These are phyloP conservation scores for Termitomyces sp. DNA, from an alignment of 768 basidiomycete species.

Conservation along the genomic window DNA sequence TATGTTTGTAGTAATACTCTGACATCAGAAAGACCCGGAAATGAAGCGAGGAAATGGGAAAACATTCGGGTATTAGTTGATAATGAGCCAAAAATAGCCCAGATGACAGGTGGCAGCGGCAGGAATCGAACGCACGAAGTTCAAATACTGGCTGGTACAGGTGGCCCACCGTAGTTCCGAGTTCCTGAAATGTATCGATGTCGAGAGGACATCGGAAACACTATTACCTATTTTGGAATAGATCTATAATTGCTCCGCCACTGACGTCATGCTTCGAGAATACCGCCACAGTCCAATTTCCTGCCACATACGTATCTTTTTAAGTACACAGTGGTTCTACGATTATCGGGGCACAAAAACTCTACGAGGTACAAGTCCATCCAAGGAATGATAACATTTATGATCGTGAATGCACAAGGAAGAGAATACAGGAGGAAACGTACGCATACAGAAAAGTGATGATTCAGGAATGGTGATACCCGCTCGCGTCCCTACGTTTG, in stretches of 20 bases:
- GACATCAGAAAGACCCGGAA: too few species aligned
- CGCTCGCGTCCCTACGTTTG: background rate
- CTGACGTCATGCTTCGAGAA: background rate
- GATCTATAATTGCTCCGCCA: background rate
- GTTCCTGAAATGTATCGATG: too few species aligned
- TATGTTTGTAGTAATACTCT: too few species aligned
- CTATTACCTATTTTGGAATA: background rate
- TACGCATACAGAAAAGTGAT: background rate
- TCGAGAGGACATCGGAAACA: too few species aligned
- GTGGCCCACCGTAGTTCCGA: too few species aligned
- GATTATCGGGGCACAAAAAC: background rate
- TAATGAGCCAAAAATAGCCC: too few species aligned
- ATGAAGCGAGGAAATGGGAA: too few species aligned
- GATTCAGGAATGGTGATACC: background rate
- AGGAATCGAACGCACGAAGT: too few species aligned
- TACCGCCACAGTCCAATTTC: background rate
- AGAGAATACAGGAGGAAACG: background rate
- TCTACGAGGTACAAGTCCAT: background rate
- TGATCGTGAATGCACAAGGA: background rate
- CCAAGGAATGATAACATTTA: background rate
- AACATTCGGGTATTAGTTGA: too few species aligned
- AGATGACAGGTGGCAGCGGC: too few species aligned
- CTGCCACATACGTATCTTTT: too few species aligned
- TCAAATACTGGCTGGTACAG: too few species aligned
- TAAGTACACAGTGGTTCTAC: background rate